These are phyloP conservation scores for Bimuria novae-zelandiae DNA, from an alignment of 2,329 filamentous ascomycete genomes.

Conservation along the genomic window DNA sequence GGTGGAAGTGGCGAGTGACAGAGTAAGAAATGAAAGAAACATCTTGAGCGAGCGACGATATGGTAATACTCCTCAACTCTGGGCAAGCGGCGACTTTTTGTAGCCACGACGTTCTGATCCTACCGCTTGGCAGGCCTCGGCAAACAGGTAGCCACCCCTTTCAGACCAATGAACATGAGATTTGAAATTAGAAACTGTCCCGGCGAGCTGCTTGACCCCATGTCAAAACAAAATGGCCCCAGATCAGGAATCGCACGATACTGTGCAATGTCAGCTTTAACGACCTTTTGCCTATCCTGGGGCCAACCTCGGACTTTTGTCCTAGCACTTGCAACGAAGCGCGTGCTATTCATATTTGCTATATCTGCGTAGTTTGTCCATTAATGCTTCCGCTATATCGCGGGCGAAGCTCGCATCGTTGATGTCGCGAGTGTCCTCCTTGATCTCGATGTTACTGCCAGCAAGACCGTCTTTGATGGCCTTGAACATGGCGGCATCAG, in stretches of 20 bases:
- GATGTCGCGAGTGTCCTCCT: constrained; percentile 56
- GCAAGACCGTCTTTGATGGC: constrained; percentile 56
- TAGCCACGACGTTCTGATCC: neutral
- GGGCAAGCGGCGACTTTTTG: neutral
- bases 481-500: constrained; percentile 54
- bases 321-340: neutral
- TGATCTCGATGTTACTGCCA: constrained; percentile 55
- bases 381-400: constrained; percentile 52
- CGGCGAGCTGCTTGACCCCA: too few species aligned
- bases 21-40: constrained; percentile 17
- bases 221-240: too few species aligned
- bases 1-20: constrained; percentile 26
- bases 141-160: neutral
- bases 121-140: neutral
- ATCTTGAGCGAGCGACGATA: constrained; percentile 15
- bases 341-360: neutral
- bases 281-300: neutral
- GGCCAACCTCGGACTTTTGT: neutral
- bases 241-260: too few species aligned
- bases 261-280: too few species aligned
- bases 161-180: neutral
- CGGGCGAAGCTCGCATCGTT: constrained; percentile 60
- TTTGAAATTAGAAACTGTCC: neutral
- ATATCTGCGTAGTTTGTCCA: constrained; percentile 22
- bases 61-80: neutral